Base-by-base conservation (phyloP, 768 basidiomycete genomes). In the Fomitopsis pulvina region DNA sequence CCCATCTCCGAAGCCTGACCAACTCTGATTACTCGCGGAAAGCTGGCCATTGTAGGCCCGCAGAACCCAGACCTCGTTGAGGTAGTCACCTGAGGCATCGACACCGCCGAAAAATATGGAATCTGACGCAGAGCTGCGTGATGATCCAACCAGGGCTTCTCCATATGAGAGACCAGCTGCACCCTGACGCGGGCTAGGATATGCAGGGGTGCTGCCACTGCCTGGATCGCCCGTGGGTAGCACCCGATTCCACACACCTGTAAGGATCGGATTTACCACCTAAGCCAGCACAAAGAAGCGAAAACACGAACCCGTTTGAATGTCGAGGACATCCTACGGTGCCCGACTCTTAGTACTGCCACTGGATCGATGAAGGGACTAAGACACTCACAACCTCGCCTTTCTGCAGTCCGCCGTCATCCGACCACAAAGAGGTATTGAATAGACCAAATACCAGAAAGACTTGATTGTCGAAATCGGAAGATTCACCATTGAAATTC, bases 71-170 rank as follows among this genome's bases (percentile, higher is more conserved):
- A 92, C 60, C 49, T 92, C 89, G 34, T 80, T 76, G 3, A 89
- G 71, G 60, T 86, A 82, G 22, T 70, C 77, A 12, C 88, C 88
- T 48, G 68, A 62, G 39, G 71, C 69, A 61, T 88, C 86, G 56
- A 76, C 76, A 34, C 89, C 89, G 28, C 89, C 89, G 55, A 88
- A 92, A 9, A 91, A 78, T 40, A 92, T 74, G 16, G 79, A 84
- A 60, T 92, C 89, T 22, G 85, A 72, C 18, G 75, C 77, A 18
- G 57, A 57, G 21, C 58, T 62, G 21, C 77, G 72, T 32, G 73
- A 65, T 6, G 57, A 55, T 7, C 87, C 87, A 7, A 87, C 81
- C 7, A 89, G 71, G 2, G 77, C 71, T 47, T 65, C 53, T 20
- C 60, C 54, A 59, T 70, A 81, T 4, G 86, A 79, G 30, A 87